These are phyloP conservation scores for Clonostachys rosea DNA, from an alignment of 2,329 filamentous ascomycete genomes.

Conservation along the genomic window DNA sequence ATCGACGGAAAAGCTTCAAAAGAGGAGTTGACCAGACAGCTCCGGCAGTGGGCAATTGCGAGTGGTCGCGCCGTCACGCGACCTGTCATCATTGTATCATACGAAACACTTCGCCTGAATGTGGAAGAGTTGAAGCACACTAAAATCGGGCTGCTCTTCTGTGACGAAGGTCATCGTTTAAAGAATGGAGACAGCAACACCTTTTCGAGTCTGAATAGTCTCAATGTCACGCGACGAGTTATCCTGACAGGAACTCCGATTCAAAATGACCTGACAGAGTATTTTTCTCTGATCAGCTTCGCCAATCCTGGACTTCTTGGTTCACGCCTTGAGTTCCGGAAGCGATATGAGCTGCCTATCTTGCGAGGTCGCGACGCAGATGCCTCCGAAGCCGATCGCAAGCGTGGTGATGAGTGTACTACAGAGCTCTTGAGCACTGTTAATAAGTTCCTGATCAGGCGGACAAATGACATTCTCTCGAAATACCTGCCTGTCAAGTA, in stretches of 20 bases:
- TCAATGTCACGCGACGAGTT: constrained; percentile 87
- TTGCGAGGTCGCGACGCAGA: constrained; percentile 86
- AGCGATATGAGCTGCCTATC: constrained; percentile 90
- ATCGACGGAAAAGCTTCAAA: constrained; percentile 97
- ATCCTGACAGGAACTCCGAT: constrained; percentile 97
- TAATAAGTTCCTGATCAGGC: constrained; percentile 97
- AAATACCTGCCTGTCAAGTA: constrained; percentile 99
- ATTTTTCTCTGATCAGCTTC: constrained; percentile 93
- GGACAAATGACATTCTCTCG: constrained; percentile 95
- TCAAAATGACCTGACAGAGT: constrained; percentile 97
- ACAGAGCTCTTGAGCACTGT: constrained; percentile 77
- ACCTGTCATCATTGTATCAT: constrained; percentile 95
- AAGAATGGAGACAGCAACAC: constrained; percentile 98
- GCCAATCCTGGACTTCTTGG: constrained; percentile 92
- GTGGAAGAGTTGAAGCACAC: constrained; percentile 86
- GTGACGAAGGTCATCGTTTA: constrained; percentile 92
- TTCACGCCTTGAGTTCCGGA: constrained; percentile 85
- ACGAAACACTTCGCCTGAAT: constrained; percentile 90
- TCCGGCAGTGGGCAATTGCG: constrained; percentile 92
- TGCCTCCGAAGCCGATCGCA: constrained; percentile 75
- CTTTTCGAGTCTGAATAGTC: constrained; percentile 81
- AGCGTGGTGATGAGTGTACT: constrained; percentile 79
- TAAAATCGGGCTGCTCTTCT: constrained; percentile 87
- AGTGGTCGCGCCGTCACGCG: constrained; percentile 85
- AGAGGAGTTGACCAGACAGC: constrained; percentile 82